Evolutionary conservation across 1,284 basidiomycete species (phyloP).

Genomic region (Melampsora larici-populina): DNA sequence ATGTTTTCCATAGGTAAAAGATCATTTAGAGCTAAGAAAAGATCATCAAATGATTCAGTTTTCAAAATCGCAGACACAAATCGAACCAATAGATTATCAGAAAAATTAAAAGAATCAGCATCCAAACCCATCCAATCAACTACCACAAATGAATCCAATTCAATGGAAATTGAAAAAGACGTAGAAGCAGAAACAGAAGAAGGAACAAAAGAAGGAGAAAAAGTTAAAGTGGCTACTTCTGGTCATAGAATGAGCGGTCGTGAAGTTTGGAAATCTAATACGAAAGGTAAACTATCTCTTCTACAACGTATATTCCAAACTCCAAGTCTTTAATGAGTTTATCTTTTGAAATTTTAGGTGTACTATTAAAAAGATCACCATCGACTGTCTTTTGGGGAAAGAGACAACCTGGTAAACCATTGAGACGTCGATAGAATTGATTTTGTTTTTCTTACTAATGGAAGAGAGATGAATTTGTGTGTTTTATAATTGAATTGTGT

Average conservation of each 20-base stretch:
- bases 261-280: conserved; percentile 32
- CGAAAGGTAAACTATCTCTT: neutral
- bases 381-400: too few relatives aligned
- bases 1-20: conserved; percentile 13
- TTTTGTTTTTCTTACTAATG: too few relatives aligned
- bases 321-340: too few relatives aligned
- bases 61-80: conserved; percentile 15
- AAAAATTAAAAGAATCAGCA: neutral
- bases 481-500: too few relatives aligned
- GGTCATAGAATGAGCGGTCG: conserved; percentile 34
- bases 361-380: too few relatives aligned
- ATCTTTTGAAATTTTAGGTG: too few relatives aligned
- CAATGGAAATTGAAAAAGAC: conserved; percentile 24
- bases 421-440: too few relatives aligned
- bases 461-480: too few relatives aligned
- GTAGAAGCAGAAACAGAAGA: neutral
- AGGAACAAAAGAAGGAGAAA: neutral
- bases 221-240: conserved; percentile 15
- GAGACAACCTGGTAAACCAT: too few relatives aligned
- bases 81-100: conserved; percentile 5
- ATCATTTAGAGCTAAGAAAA: conserved; percentile 28
- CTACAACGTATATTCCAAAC: too few relatives aligned
- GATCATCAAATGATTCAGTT: conserved; percentile 18
- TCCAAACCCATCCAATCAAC: neutral
- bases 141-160: neutral